Evolutionary conservation across 2,329 filamentous ascomycete species (phyloP), one percentile per base, ranked within the genome.

Genomic region (Claviceps citrina): DNA sequence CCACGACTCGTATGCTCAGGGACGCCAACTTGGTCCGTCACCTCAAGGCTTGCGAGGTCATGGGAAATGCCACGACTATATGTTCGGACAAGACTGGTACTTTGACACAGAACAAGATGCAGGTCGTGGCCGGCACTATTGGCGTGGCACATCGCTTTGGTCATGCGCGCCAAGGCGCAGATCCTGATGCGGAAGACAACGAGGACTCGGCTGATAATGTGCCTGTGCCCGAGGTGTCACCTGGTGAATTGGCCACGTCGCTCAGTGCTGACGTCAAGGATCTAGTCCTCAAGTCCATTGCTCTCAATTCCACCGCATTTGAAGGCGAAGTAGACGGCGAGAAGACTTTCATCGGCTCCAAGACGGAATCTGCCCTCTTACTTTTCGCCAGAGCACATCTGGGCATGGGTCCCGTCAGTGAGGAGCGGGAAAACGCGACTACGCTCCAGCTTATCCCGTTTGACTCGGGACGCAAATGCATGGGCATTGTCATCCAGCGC

Each of bases 11-110:
- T 41, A 85, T 85, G 81, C 60, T 84, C 43, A 80, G 74, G 49
- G 81, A 85, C 57, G 81, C 82, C 60, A 85, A 85, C 50, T 61
- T 86, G 43, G 81, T 85, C 33, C 76, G 81, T 27, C 78, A 84
- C 42, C 67, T 86, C 42, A 81, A 82, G 51, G 79, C 81, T 18
- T 85, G 81, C 51, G 81, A 85, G 57, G 83, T 83, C 34, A 85
- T 85, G 81, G 81, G 81, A 39, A 85, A 84, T 51, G 81, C 80
- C 6, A 82, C 78, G 1, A 76, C 73, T 0, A 78, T 80, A 38
- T 80, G 76, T 58, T 78, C 74, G 1, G 76, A 80, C 60, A 80
- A 80, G 59, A 80, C 76, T 0, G 76, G 76, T 35, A 80, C 76
- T 5, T 58, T 80, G 37, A 80, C 76, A 0, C 75, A 79, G 52